Base-by-base conservation (phyloP, 2,329 filamentous ascomycete species). In the Onygenales sp. region DNA sequence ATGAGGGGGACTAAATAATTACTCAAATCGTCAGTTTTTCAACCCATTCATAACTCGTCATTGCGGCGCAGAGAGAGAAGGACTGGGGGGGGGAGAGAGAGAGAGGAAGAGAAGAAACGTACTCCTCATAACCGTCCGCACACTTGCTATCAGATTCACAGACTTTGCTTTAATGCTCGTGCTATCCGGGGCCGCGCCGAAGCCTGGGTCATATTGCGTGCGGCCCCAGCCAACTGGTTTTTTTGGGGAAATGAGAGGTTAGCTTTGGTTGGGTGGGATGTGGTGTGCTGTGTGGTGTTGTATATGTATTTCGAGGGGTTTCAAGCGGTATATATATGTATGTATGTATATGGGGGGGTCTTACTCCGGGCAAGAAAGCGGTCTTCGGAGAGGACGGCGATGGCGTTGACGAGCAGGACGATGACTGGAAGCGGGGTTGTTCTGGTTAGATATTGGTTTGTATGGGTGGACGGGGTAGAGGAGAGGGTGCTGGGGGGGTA, bases 41-140 rank as follows among this genome's bases (percentile, higher is more conserved):
- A 2, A 9, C n/a, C 27, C 9, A 7, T 13, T 17, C 34, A 40
- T 13, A 34, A 5, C 14, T 31, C 17, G 14, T 47, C 8, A 8
- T 6, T 34, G 11, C n/a, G 40, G 17, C 21, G 39, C 17, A 17
- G 17, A 17, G 17, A 17, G 17, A 17, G 17, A 2, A 17, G 17
- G 32, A 39, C 5, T 1, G 11, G 32, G 33, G 31, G 49, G 17
- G 36, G 46, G 11, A 39, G 4, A 31, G 17, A 44, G 45, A 40
- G 44, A 51, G n/a, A 39, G 6, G 40, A 37, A 42, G 45, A 14
- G 14, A 45, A 13, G 34, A 36, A 44, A 81, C 85, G 55, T 80
- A 96, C 91, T 90, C 75, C 92, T 82, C 88, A 95, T 95, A 52
- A 97, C 76, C 54, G 88, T 95, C 70, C 92, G 80, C 61, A 96